Evolutionary conservation across 306 rosid genomes (phyloP), one percentile per base, ranked within the genome.

Genomic region (Cercis canadensis): DNA sequence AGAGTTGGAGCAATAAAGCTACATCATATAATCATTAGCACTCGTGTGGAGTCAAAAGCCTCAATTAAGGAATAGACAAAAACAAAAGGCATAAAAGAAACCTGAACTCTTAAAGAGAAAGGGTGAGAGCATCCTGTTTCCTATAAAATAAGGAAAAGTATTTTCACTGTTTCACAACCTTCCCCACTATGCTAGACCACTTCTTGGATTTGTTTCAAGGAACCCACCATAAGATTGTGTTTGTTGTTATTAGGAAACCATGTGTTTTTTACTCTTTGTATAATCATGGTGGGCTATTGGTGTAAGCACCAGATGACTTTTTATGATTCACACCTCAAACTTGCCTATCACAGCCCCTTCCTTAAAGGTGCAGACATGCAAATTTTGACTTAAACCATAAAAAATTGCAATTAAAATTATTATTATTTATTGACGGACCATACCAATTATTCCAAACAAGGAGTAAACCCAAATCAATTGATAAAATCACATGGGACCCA

Each of bases 141-240:
- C 43, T 37, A 8, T 37, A 8, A 37, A 0, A 43, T 4, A 43
- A 43, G 4, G 13, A 1, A 2, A 43, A 11, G 4, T 0, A 11
- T 11, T 43, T 43, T 43, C 49, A 12, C 49, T 8, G 49, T 43
- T 33, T 17, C 84, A 67, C 69, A 62, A 67, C 54, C 52, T 32
- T 37, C 50, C 39, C 51, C 69, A 62, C 56, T 46, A 51, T 39
- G 56, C 34, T 46, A 54, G 55, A 68, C 70, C 72, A 76, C 79
- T 78, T 67, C 62, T 44, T 68, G 79, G 76, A 62, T 59, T 66
- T 51, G 19, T 69, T 51, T 64, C 32, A 56, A 75, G 72, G 71
- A 81, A 73, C 64, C 62, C 57, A 75, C 67, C 75, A 47, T 32
- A 70, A 70, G 65, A 76, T 82, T 79, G 32, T 72, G 75, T 62